Percentiles rank a stretch among this genome's conserved stretches.
These are phyloP conservation scores for Wickerhamiella allomyrinae DNA, from an alignment of 805 yeast species.

Conservation along the genomic window DNA sequence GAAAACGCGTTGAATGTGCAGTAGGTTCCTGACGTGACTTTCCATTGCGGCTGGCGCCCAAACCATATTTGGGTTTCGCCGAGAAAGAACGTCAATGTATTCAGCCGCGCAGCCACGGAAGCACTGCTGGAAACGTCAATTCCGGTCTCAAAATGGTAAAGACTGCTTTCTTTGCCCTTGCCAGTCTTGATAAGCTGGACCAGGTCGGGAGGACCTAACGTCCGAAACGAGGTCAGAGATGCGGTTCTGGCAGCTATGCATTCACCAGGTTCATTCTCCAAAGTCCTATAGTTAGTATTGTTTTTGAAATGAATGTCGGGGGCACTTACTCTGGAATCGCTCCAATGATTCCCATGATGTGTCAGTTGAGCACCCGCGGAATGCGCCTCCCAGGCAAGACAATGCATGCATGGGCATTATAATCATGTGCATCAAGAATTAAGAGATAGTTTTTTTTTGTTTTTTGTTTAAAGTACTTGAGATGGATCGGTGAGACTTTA, in stretches of 20 bases:
- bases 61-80: constrained; percentile 60
- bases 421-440: no score
- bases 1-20: constrained; percentile 59
- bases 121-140: constrained; percentile 39
- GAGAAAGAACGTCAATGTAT: constrained; percentile 30
- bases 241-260: constrained; percentile 38
- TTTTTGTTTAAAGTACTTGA: no score
- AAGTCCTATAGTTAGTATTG: constrained; percentile 13
- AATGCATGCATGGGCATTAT: no score
- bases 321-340: constrained; percentile 3
- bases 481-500: no score
- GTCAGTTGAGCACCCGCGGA: no score
- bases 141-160: constrained; percentile 42
- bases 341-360: not conserved
- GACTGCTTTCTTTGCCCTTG: constrained; percentile 35
- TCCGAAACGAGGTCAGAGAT: constrained; percentile 30
- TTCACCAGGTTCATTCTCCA: constrained; percentile 38
- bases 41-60: constrained; percentile 39
- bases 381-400: no score
- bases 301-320: no score
- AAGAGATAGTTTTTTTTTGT: no score
- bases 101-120: constrained; percentile 42
- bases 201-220: constrained; percentile 67
- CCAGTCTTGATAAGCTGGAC: constrained; percentile 35
- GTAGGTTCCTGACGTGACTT: constrained; percentile 29